Percentiles rank a stretch among this genome's conserved stretches.
Conservation (phyloP, 805 yeast species). For the Yamadazyma kitorensis region DNA sequence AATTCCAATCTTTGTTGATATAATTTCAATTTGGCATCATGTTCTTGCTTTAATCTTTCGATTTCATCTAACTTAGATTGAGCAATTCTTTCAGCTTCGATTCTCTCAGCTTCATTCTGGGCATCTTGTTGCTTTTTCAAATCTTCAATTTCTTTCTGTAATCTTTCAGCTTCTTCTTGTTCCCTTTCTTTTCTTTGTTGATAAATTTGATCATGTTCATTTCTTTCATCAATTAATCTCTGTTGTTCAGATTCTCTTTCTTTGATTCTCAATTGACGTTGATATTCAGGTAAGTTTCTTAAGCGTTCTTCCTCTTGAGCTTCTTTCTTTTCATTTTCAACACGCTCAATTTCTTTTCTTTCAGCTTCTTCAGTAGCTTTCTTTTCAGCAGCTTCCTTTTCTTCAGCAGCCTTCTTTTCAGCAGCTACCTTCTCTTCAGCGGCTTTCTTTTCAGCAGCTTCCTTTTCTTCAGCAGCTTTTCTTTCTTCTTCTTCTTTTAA, state of each 20-base stretch:
- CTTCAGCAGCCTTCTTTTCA: constrained; percentile 14
- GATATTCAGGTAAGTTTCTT: constrained; percentile 23
- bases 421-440: constrained; percentile 15
- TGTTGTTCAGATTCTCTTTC: constrained; percentile 26
- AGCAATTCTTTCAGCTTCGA: constrained; percentile 27
- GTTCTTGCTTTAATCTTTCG: constrained; percentile 33
- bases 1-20: constrained; percentile 28
- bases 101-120: constrained; percentile 22
- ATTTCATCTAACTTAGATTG: constrained; percentile 30
- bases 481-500: constrained; percentile 18
- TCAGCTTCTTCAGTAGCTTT: constrained; percentile 15
- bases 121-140: constrained; percentile 22
- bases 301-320: constrained; percentile 17
- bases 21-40: constrained; percentile 28
- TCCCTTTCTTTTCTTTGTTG: constrained; percentile 23
- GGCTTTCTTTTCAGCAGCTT: constrained; percentile 14
- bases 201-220: constrained; percentile 24
- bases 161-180: constrained; percentile 24
- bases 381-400: constrained; percentile 14
- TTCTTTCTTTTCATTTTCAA: constrained; percentile 5
- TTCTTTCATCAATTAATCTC: constrained; percentile 21
- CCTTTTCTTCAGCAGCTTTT: constrained; percentile 11
- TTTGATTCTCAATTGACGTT: constrained; percentile 22
- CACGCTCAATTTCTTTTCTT: constrained; percentile 10
- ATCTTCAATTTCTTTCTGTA: constrained; percentile 30